Evolutionary conservation across 495 filamentous ascomycete genomes (phyloP), one percentile per base, ranked within the genome.

Genomic region (Penicillium fimorum): DNA sequence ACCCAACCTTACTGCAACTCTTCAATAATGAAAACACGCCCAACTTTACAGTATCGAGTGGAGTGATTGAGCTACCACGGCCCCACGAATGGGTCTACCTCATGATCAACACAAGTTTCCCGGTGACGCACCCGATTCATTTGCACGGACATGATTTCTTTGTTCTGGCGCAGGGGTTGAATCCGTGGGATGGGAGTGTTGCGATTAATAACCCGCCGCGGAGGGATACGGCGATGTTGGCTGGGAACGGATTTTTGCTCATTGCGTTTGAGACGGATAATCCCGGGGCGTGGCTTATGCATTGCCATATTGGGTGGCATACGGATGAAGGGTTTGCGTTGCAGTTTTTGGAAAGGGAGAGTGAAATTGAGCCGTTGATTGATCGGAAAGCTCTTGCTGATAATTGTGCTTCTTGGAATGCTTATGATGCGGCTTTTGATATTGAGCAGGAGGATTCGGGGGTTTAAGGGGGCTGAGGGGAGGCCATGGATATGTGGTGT

Each of bases 41-140:
- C 0, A 35, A 56, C 27, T 70, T 59, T 37, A 50, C 57, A 0
- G 33, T 38, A 0, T 41, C 57, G 3, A 65, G 62, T n/a, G 56
- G 53, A 0, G 54, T 65, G 1, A 59, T 65, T 22, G 57, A 55
- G 35, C 45, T 65, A 4, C 62, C 59, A 15, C 78, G 84, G 55
- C 79, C 81, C 11, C 76, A 87, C 56, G 79, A 87, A 59, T 87
- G 86, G 69, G 77, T 67, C 42, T 64, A 87, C 13, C 66, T 88
- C 6, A 70, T 70, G 3, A 76, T 84, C 57, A 74, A 69, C 27
- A 64, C 64, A 2, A 56, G 49, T 15, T 20, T 63, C 1, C 25
- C 58, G 0, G 50, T 64, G 13, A 12, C 58, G 2, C 66, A 69
- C 33, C 66, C 66, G 3, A 64, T 69, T 15, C 66, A 64, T 43